A percentile compares a stretch with the other conserved stretches of the same genome.
Conservation (phyloP, 177 flowering plant species). For the Telopea speciosissima region DNA sequence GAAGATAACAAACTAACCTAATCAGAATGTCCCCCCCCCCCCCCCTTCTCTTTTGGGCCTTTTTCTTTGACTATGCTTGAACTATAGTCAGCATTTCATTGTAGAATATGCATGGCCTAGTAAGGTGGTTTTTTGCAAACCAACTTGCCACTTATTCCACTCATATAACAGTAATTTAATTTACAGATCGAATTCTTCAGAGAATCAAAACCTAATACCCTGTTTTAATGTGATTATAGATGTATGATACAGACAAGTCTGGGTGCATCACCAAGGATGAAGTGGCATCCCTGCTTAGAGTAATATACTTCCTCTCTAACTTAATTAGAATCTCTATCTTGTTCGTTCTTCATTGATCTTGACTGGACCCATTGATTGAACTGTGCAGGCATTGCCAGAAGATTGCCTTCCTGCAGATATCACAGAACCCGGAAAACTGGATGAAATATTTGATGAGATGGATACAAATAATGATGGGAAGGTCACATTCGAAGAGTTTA, state of each 20-base stretch:
- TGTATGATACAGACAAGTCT: slow-evolving; percentile 74
- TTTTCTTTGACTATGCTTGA: background rate
- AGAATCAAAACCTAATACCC: background rate
- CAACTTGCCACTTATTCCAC: background rate
- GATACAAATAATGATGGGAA: slow-evolving; percentile 72
- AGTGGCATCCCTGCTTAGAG: slow-evolving; percentile 73
- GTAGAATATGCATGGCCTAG: background rate
- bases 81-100: too few relatives aligned
- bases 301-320: slow-evolving; percentile 19
- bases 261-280: slow-evolving; percentile 76
- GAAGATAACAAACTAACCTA: background rate
- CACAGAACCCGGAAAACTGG: slow-evolving; percentile 71
- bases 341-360: background rate
- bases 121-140: background rate
- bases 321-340: background rate
- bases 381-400: slow-evolving; percentile 66
- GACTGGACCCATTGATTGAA: background rate
- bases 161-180: too few relatives aligned
- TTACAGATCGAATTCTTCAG: background rate
- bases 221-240: slow-evolving; percentile 24
- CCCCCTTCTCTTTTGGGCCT: background rate
- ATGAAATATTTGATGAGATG: slow-evolving; percentile 70
- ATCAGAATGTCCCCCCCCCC: too few relatives aligned
- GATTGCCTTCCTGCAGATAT: slow-evolving; percentile 65
- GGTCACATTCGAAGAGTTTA: slow-evolving; percentile 73